phyloP scores from a whole-genome alignment of 2,329 filamentous ascomycete genomes.

The Diaporthe australafricana region DNA sequence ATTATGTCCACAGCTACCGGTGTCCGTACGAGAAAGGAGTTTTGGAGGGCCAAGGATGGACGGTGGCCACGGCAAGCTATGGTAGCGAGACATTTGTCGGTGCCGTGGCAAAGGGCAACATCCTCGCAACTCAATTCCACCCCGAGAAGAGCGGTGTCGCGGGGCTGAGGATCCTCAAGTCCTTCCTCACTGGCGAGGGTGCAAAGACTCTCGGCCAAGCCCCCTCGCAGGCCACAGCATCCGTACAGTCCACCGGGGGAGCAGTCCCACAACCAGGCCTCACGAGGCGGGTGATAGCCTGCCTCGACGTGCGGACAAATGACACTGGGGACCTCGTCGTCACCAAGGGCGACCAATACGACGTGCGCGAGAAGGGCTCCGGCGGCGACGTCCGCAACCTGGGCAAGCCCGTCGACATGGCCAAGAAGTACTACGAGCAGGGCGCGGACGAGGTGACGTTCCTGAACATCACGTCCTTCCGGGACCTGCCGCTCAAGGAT shows the following conservation, averaged over 20 bases:
- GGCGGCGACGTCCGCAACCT: constrained; percentile 82
- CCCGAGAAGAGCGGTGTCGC: constrained; percentile 96
- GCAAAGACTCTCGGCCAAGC: constrained; percentile 60
- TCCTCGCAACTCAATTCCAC: constrained; percentile 96
- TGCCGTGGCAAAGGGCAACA: constrained; percentile 85
- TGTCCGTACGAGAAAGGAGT: constrained; percentile 79
- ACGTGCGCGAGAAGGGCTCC: constrained; percentile 88
- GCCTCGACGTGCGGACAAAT: constrained; percentile 94
- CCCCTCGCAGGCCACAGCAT: constrained; percentile 42
- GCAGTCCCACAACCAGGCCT: constrained; percentile 64
- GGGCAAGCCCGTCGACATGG: constrained; percentile 96
- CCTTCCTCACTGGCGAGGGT: constrained; percentile 83
- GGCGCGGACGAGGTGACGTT: constrained; percentile 98
- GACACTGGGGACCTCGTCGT: constrained; percentile 95
- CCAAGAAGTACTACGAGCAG: constrained; percentile 92
- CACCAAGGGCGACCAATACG: constrained; percentile 98
- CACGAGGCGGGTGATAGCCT: constrained; percentile 94
- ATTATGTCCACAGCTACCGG: constrained; percentile 97
- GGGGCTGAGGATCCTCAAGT: constrained; percentile 83
- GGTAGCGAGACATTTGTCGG: constrained; percentile 91
- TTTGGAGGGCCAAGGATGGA: constrained; percentile 87
- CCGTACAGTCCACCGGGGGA: constrained; percentile 28
- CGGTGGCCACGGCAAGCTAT: constrained; percentile 90
- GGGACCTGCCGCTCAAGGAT: constrained; percentile 92
- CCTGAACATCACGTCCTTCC: constrained; percentile 97